These are phyloP conservation scores for Meyerozyma carpophila DNA, from an alignment of 1,139 yeast species.

Conservation along the genomic window DNA sequence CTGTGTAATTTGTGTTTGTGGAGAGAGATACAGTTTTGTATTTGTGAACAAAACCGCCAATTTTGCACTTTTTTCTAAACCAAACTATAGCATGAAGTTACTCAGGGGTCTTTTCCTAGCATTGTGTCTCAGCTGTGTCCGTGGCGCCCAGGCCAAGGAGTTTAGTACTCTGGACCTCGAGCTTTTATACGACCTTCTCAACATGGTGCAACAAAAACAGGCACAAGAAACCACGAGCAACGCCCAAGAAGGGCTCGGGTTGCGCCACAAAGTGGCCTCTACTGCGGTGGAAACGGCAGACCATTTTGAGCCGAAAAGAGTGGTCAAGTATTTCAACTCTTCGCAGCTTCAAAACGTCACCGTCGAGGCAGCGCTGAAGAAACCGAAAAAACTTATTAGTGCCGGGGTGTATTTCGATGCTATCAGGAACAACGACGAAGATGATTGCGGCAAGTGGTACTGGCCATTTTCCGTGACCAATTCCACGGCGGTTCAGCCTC, in stretches of 20 bases:
- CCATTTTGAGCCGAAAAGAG: neutral
- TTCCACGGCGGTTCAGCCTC: conserved; percentile 1
- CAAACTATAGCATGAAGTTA: neutral
- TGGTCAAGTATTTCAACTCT: neutral
- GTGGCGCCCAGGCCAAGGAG: neutral
- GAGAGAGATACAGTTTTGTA: neutral
- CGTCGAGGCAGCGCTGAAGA: neutral
- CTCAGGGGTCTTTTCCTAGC: neutral
- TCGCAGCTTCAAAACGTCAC: neutral
- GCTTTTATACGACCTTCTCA: neutral
- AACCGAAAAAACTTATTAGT: conserved; percentile 1
- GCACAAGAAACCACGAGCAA: neutral
- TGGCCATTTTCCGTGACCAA: conserved; percentile 4
- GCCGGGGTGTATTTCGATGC: conserved; percentile 8
- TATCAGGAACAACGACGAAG: conserved; percentile 1
- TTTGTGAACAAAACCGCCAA: neutral
- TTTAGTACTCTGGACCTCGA: neutral
- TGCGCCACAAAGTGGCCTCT: neutral
- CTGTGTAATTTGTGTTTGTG: neutral
- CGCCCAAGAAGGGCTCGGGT: neutral
- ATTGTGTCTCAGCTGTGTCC: neutral
- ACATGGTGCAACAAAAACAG: neutral
- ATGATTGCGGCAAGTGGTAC: conserved; percentile 3
- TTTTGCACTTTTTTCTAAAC: neutral
- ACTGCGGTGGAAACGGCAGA: neutral